phyloP scores from a whole-genome alignment of 768 basidiomycete genomes.

The Coprinellus micaceus region DNA sequence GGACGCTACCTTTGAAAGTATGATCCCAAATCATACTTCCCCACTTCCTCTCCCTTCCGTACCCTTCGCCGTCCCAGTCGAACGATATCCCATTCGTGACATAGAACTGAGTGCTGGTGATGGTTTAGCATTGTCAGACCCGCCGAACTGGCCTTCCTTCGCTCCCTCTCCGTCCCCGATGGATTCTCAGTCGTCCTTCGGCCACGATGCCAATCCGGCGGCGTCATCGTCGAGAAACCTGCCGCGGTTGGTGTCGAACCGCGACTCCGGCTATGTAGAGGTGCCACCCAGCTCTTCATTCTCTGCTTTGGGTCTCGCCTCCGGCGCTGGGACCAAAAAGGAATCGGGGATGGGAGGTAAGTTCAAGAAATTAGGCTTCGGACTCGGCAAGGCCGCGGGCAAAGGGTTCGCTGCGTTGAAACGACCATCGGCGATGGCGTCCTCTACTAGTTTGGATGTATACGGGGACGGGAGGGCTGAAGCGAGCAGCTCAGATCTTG shows the following conservation, averaged over 20 bases:
- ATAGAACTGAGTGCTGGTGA: too few relatives aligned
- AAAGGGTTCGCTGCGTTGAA: background rate
- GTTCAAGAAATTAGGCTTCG: background rate
- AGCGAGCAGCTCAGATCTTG: too few relatives aligned
- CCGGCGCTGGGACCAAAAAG: too few relatives aligned
- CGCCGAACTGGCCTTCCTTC: background rate
- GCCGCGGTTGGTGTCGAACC: too few relatives aligned
- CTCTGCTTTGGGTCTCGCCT: background rate
- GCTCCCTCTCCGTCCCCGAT: background rate
- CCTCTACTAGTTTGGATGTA: too few relatives aligned
- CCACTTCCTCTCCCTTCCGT: background rate
- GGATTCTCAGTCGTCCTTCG: too few relatives aligned
- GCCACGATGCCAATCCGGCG: too few relatives aligned
- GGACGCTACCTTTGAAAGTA: background rate
- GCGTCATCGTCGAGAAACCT: too few relatives aligned
- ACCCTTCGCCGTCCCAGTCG: too few relatives aligned
- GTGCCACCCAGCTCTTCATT: background rate
- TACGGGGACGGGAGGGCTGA: too few relatives aligned
- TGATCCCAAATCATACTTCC: background rate
- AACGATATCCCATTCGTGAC: too few relatives aligned
- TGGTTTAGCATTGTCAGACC: too few relatives aligned
- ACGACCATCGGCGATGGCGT: background rate
- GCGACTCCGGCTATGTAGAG: background rate
- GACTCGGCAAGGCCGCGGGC: background rate
- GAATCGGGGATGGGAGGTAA: background rate